A percentile compares a stretch with the other conserved stretches of the same genome.
Evolutionary conservation across 257 asterid species (phyloP).

Genomic region (Nicotiana tomentosiformis): DNA sequence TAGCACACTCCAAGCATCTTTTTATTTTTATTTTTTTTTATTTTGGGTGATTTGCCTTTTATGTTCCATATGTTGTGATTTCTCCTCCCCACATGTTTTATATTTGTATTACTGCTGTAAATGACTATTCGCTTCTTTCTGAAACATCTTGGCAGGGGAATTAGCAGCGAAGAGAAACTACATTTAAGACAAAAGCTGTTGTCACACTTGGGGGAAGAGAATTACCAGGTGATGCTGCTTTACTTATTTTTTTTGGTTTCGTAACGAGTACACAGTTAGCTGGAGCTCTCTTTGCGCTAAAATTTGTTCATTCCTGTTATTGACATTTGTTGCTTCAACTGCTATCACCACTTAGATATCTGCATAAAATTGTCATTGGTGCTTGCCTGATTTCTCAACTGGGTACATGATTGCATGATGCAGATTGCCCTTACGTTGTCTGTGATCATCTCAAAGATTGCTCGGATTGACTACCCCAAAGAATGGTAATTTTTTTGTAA

Average conservation of each 20-base stretch:
- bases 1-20: background rate
- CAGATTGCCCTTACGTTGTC: slow-evolving; percentile 95
- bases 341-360: background rate
- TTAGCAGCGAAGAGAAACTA: slow-evolving; percentile 79
- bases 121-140: slow-evolving; percentile 12
- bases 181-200: slow-evolving; percentile 76
- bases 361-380: background rate
- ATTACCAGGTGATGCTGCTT: slow-evolving; percentile 56
- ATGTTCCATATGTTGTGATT: slow-evolving; percentile 6
- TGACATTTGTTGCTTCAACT: slow-evolving; percentile 1
- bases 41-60: background rate
- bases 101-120: background rate
- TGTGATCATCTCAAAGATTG: slow-evolving; percentile 82
- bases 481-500: slow-evolving; percentile 62
- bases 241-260: background rate
- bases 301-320: background rate
- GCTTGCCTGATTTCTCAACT: slow-evolving; percentile 3
- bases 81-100: background rate
- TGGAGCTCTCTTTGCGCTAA: background rate
- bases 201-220: slow-evolving; percentile 88
- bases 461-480: slow-evolving; percentile 95
- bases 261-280: background rate
- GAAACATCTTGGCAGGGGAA: slow-evolving; percentile 52
- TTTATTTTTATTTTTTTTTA: background rate
- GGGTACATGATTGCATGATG: background rate